Conservation (phyloP, 2,329 filamentous ascomycete genomes). For the Arachnomyces sp. region DNA sequence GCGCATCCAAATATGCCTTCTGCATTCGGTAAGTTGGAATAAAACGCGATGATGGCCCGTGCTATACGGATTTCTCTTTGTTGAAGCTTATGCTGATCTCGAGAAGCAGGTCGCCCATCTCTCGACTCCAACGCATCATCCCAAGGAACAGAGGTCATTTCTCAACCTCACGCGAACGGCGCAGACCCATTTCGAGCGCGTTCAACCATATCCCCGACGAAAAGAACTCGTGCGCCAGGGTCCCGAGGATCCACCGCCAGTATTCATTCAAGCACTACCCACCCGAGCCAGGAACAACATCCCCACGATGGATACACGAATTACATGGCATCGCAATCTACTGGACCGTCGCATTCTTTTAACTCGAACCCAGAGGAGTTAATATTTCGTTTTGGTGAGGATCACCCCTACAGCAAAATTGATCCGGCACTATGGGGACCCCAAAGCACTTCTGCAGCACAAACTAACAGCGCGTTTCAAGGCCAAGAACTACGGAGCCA, state of each 20-base stretch:
- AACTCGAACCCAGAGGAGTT: conserved; percentile 36
- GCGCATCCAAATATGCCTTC: conserved; percentile 20
- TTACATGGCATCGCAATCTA: conserved; percentile 29
- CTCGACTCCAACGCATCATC: conserved; percentile 30
- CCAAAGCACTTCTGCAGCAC: conserved; percentile 27
- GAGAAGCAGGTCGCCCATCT: conserved; percentile 25
- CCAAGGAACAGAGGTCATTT: conserved; percentile 29
- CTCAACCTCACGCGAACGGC: conserved; percentile 33
- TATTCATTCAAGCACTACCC: conserved; percentile 39
- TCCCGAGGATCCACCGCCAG: conserved; percentile 41
- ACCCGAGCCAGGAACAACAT: conserved; percentile 34
- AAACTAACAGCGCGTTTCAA: conserved; percentile 29
- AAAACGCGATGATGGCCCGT: conserved; percentile 2
- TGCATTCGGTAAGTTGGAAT: conserved; percentile 24
- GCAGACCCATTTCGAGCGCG: conserved; percentile 33
- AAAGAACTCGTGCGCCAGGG: conserved; percentile 33
- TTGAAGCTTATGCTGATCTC: conserved; percentile 8
- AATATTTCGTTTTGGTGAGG: conserved; percentile 37
- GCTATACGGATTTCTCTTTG: conserved; percentile 11
- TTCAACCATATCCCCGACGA: conserved; percentile 33
- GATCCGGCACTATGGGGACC: conserved; percentile 31
- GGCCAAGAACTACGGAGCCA: conserved; percentile 28
- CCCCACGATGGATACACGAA: conserved; percentile 31
- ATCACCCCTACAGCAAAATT: conserved; percentile 31
- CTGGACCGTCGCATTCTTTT: conserved; percentile 25